phyloP scores from a whole-genome alignment of 495 filamentous ascomycete genomes.

The Penicillium cosmopolitanum region DNA sequence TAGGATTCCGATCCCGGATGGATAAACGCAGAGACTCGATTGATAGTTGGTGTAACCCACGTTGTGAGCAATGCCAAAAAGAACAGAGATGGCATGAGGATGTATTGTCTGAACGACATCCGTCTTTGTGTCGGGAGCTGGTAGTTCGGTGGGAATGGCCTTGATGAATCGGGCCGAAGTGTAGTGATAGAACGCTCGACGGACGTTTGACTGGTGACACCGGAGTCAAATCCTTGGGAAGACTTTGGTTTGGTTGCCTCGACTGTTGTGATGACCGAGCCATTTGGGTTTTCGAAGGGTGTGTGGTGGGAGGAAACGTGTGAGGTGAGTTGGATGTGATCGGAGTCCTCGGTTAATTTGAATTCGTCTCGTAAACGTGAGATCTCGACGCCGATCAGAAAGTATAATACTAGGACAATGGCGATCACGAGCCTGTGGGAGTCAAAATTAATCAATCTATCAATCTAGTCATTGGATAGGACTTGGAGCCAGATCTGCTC shows the following conservation, averaged over 20 bases:
- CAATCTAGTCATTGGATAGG: too few species aligned
- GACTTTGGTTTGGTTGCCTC: conserved; percentile 12
- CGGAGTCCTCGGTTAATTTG: conserved; percentile 32
- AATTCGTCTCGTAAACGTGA: conserved; percentile 41
- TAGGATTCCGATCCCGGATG: conserved; percentile 35
- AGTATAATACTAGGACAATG: conserved; percentile 44
- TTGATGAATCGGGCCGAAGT: neutral
- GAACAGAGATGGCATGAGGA: conserved; percentile 53
- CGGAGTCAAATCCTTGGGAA: conserved; percentile 4
- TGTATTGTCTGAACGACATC: conserved; percentile 49
- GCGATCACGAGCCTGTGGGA: conserved; percentile 40
- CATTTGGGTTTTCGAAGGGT: conserved; percentile 16
- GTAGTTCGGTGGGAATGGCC: neutral
- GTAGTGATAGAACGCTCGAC: conserved; percentile 10
- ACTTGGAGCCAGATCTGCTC: too few species aligned
- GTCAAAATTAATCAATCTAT: neutral
- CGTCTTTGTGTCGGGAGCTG: conserved; percentile 27
- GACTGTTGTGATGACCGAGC: conserved; percentile 18
- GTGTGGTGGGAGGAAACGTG: conserved; percentile 10
- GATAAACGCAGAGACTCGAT: conserved; percentile 44
- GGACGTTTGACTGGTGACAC: conserved; percentile 16
- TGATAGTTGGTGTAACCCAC: conserved; percentile 49
- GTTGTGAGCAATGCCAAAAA: conserved; percentile 48
- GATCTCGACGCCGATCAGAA: conserved; percentile 45
- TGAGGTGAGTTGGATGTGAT: conserved; percentile 32